Evolutionary conservation across 768 basidiomycete genomes (phyloP).

Genomic region (Leccinellum albellum): DNA sequence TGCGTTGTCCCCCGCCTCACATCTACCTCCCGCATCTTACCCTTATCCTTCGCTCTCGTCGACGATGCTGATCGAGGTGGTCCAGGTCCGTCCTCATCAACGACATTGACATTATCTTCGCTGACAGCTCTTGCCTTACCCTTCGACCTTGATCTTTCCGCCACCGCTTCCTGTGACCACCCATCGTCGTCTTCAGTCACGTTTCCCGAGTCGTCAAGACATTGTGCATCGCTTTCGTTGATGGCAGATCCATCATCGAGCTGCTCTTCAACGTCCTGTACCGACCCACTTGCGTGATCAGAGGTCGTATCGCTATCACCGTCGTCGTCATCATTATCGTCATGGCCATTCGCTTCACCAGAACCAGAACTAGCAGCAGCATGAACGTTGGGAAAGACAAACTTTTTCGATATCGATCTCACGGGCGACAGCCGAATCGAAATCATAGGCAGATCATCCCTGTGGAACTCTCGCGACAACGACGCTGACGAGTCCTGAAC

Average conservation of each 20-base stretch:
- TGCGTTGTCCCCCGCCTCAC: conserved; percentile 8
- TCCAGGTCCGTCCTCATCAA: conserved; percentile 9
- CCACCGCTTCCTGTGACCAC: conserved; percentile 18
- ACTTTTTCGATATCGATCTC: conserved; percentile 48
- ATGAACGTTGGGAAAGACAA: conserved; percentile 42
- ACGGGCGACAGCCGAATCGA: conserved; percentile 42
- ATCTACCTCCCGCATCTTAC: conserved; percentile 18
- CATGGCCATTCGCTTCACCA: not conserved
- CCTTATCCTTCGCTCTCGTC: conserved; percentile 16
- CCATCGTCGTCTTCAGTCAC: conserved; percentile 21
- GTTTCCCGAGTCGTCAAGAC: conserved; percentile 8
- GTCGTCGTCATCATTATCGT: not conserved
- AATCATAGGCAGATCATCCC: conserved; percentile 38
- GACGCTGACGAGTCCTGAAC: not conserved
- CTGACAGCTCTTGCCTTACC: conserved; percentile 24
- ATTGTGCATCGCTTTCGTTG: not conserved
- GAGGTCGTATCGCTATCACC: not conserved
- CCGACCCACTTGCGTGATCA: not conserved
- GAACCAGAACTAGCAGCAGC: not conserved
- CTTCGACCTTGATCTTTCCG: conserved; percentile 20
- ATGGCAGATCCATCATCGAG: conserved; percentile 2
- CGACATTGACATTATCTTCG: conserved; percentile 5
- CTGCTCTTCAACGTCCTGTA: not conserved
- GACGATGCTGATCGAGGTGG: not conserved
- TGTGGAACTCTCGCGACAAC: conserved; percentile 4